A percentile compares a stretch with the other conserved stretches of the same genome.
These are phyloP conservation scores for Puccinia horiana DNA, from an alignment of 1,284 basidiomycete species.

Conservation along the genomic window DNA sequence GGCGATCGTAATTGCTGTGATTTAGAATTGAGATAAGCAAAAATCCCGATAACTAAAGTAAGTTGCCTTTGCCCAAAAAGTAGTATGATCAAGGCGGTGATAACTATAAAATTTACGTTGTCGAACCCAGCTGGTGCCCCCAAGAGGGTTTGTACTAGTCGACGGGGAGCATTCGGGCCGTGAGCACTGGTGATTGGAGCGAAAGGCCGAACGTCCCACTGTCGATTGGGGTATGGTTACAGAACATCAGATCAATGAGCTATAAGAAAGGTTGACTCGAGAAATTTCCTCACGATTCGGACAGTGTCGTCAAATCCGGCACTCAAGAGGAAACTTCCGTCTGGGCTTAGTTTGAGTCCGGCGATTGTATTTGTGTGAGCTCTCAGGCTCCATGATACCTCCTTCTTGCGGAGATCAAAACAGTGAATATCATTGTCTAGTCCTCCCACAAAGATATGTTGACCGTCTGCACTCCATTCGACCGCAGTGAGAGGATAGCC, in stretches of 20 bases:
- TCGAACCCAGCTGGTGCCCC: conserved; percentile 57
- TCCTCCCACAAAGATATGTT: conserved; percentile 57
- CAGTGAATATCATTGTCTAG: conserved; percentile 58
- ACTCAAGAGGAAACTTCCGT: conserved; percentile 57
- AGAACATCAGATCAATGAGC: not conserved
- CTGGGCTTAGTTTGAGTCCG: conserved; percentile 56
- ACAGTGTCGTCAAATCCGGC: conserved; percentile 56
- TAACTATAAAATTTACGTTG: conserved; percentile 53
- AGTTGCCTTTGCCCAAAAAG: not conserved
- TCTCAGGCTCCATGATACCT: conserved; percentile 37
- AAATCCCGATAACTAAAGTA: not conserved
- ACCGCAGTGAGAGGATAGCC: conserved; percentile 58
- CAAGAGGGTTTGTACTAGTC: conserved; percentile 55
- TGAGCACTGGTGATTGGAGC: conserved; percentile 50
- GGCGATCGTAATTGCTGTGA: conserved; percentile 40
- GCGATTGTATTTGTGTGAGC: conserved; percentile 39
- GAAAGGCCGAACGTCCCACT: conserved; percentile 59
- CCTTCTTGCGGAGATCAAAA: conserved; percentile 42
- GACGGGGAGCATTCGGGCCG: conserved; percentile 50
- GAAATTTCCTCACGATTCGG: conserved; percentile 50
- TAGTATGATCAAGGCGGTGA: conserved; percentile 53
- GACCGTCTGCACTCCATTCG: conserved; percentile 56
- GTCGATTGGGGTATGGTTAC: not conserved
- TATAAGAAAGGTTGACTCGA: not conserved
- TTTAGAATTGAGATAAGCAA: not conserved